phyloP scores from a whole-genome alignment of 1,139 yeast species.

The Candida glucosophila region DNA sequence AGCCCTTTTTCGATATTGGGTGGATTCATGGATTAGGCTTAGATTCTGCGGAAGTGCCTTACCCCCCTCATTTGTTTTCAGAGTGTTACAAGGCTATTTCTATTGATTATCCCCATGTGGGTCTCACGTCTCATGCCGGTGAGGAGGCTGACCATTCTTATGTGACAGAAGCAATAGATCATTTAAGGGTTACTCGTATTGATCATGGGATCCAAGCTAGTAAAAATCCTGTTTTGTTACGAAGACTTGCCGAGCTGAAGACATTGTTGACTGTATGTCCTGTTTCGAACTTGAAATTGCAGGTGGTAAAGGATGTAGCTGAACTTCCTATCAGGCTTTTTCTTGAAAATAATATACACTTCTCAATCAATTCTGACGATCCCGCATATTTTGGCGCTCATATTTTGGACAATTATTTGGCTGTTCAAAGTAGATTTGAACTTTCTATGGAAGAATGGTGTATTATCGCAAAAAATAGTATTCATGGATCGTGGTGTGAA shows the following conservation, averaged over 20 bases:
- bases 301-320: slow-evolving; percentile 58
- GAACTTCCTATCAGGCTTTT: slow-evolving; percentile 58
- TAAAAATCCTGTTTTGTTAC: slow-evolving; percentile 43
- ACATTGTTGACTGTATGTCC: slow-evolving; percentile 68
- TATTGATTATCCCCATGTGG: slow-evolving; percentile 38
- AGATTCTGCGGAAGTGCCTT: slow-evolving; percentile 68
- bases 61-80: slow-evolving; percentile 59
- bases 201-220: slow-evolving; percentile 72
- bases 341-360: slow-evolving; percentile 55
- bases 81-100: slow-evolving; percentile 50
- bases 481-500: slow-evolving; percentile 64
- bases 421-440: slow-evolving; percentile 56
- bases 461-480: slow-evolving; percentile 47
- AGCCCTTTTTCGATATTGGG: slow-evolving; percentile 42
- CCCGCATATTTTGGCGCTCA: slow-evolving; percentile 86
- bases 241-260: slow-evolving; percentile 43
- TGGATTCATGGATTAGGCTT: slow-evolving; percentile 65
- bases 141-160: slow-evolving; percentile 74
- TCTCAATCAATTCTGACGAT: slow-evolving; percentile 74
- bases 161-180: slow-evolving; percentile 48
- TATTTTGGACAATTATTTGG: slow-evolving; percentile 62
- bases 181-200: slow-evolving; percentile 55
- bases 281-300: slow-evolving; percentile 62
- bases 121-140: slow-evolving; percentile 79
- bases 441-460: slow-evolving; percentile 53